Base-by-base conservation (phyloP, 148 eudicot species). In the Rhododendron mucronatum region DNA sequence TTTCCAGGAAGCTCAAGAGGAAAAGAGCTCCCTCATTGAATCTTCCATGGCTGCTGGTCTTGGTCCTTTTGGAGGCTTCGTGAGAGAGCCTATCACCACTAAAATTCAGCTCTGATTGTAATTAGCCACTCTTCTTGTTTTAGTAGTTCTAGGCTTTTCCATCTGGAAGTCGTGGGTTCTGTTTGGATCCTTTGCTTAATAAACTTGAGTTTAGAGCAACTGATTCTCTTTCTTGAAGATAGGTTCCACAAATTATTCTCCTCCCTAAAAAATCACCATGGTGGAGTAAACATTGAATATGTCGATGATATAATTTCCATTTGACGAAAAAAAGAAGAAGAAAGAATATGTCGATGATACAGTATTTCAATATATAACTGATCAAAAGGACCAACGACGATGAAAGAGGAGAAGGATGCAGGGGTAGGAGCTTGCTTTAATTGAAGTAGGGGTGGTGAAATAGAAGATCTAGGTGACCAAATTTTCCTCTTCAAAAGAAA, bases 1-100 rank as follows among this genome's bases (percentile, higher is more conserved):
- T 82, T 89, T 89, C 76, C 12, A 85, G 67, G 78, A 65, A 39
- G 30, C 82, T 37, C 23, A 85, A 14, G 26, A 16, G 28, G 76
- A 37, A 7, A 37, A 51, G 35, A 75, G 13, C 37, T 67, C 20
- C 53, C 14, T 53, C 2, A 6, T 23, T 51, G 67, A 51, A 47
- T 84, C 65, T 59, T 59, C 86, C 39, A 77, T 51, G 50, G 67
- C 69, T 9, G 28, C 69, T 16, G 28, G 3, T 74, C 48, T 78
- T 47, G 35, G 57, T 47, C 81, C 79, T 47, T 6, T 10, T 83
- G 85, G 77, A 37, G 57, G 77, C 15, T 83, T 83, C 7, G 28
- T 83, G 57, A 83, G 85, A 63, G 55, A 44, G 12, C 30, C 18
- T 7, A 0, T 11, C 6, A 39, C 11, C 7, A 28, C 23, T 44